Conservation (phyloP, 2,329 filamentous ascomycete genomes). For the Colletotrichum sp. region DNA sequence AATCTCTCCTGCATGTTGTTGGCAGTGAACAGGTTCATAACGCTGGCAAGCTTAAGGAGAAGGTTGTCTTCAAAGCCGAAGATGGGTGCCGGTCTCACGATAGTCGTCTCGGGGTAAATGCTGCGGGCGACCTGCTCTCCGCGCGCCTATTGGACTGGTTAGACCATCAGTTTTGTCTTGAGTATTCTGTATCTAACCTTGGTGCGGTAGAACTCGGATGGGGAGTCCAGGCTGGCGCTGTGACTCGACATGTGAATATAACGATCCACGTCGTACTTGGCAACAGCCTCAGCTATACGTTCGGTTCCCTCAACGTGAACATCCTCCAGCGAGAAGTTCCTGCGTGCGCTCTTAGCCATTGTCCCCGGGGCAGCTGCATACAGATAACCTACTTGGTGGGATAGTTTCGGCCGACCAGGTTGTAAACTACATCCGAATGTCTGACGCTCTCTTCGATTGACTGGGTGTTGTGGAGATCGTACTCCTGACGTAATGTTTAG, state of each 20-base stretch:
- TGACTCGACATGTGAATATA: conserved; percentile 97
- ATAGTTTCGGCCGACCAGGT: conserved; percentile 92
- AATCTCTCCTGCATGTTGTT: conserved; percentile 94
- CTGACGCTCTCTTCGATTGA: conserved; percentile 97
- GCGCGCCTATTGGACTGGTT: conserved; percentile 57
- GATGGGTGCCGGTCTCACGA: conserved; percentile 90
- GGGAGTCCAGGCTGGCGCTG: conserved; percentile 81
- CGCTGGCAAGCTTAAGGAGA: conserved; percentile 81
- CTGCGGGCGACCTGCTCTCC: conserved; percentile 84
- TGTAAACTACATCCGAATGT: conserved; percentile 97
- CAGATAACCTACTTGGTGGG: conserved; percentile 79
- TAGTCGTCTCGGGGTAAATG: conserved; percentile 96
- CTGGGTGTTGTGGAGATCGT: conserved; percentile 90
- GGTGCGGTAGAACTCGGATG: conserved; percentile 88
- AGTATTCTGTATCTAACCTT: conserved; percentile 62
- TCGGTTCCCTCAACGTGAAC: conserved; percentile 92
- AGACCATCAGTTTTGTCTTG: background rate
- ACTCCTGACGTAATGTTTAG: conserved; percentile 66
- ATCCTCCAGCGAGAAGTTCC: conserved; percentile 92
- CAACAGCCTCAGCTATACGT: conserved; percentile 90
- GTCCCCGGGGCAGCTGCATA: background rate
- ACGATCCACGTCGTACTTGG: conserved; percentile 97
- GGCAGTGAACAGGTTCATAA: conserved; percentile 82
- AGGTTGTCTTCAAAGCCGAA: conserved; percentile 96
- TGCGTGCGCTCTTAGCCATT: conserved; percentile 44